A percentile compares a stretch with the other conserved stretches of the same genome.
Evolutionary conservation across 1,284 basidiomycete genomes (phyloP).

Genomic region (Athelia sp.): DNA sequence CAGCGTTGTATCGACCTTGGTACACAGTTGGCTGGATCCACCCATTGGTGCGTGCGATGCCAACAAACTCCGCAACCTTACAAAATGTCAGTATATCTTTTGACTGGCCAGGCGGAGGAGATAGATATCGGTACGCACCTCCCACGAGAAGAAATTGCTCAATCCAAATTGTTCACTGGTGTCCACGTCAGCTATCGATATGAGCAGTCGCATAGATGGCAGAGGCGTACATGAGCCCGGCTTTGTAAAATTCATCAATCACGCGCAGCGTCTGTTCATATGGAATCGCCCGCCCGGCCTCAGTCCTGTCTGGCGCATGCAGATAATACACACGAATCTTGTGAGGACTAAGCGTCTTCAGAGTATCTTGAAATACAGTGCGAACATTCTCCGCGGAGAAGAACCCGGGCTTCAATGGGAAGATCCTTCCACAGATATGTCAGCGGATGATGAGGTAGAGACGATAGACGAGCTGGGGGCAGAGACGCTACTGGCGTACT

Average conservation of each 20-base stretch:
- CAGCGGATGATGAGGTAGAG: not conserved
- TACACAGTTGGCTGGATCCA: conserved; percentile 37
- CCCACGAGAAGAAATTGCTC: conserved; percentile 14
- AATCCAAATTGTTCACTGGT: conserved; percentile 12
- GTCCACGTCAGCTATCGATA: conserved; percentile 4
- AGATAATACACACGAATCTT: not conserved
- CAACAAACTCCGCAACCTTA: conserved; percentile 24
- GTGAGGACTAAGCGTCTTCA: not conserved
- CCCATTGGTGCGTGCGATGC: conserved; percentile 22
- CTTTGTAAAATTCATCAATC: conserved; percentile 33
- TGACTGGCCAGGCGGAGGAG: no score
- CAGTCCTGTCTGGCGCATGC: not conserved
- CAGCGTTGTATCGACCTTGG: conserved; percentile 27
- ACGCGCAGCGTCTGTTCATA: conserved; percentile 28
- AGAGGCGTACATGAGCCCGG: conserved; percentile 32
- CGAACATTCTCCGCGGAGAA: not conserved
- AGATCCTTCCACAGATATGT: not conserved
- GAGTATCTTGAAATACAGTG: not conserved
- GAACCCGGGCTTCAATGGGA: not conserved
- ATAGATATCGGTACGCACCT: conserved; percentile 7
- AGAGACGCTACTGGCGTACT: not conserved
- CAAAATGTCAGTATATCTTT: conserved; percentile 17
- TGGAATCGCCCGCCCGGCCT: not conserved
- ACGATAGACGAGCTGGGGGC: not conserved
- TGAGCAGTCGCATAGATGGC: conserved; percentile 22